Evolutionary conservation across 352 stramenopile species (phyloP).

Genomic region (Globisporangium uncinulatum): DNA sequence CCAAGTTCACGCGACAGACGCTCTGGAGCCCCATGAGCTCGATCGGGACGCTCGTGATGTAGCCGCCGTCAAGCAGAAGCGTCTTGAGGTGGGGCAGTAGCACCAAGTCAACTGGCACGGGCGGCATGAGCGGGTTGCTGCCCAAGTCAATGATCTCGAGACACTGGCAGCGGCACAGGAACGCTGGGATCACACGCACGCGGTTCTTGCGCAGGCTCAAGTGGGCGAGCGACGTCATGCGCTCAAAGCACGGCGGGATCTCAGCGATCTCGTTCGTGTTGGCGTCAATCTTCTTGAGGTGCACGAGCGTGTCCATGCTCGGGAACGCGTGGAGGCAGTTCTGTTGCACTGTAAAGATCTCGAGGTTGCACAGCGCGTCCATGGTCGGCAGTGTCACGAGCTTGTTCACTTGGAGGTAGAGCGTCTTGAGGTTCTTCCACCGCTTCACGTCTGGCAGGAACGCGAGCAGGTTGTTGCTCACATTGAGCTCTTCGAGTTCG

Average conservation of each 20-base stretch:
- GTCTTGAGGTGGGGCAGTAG: slow-evolving; percentile 52
- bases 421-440: slow-evolving; percentile 51
- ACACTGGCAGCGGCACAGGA: slow-evolving; percentile 33
- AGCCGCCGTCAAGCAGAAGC: slow-evolving; percentile 51
- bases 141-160: slow-evolving; percentile 74
- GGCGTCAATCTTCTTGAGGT: slow-evolving; percentile 73
- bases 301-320: slow-evolving; percentile 51
- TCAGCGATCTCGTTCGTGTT: slow-evolving; percentile 59
- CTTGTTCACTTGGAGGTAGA: slow-evolving; percentile 60
- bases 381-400: slow-evolving; percentile 35
- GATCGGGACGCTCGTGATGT: slow-evolving; percentile 48
- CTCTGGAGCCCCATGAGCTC: slow-evolving; percentile 51
- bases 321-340: slow-evolving; percentile 58
- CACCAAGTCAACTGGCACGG: slow-evolving; percentile 36
- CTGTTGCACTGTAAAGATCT: slow-evolving; percentile 54
- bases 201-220: slow-evolving; percentile 64
- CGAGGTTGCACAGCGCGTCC: slow-evolving; percentile 46
- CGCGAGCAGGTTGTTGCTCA: slow-evolving; percentile 54
- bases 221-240: slow-evolving; percentile 55
- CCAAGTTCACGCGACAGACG: slow-evolving; percentile 56
- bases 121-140: slow-evolving; percentile 43
- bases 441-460: slow-evolving; percentile 27
- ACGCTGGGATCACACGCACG: slow-evolving; percentile 36
- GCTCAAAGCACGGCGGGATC: slow-evolving; percentile 40
- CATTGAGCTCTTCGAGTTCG: slow-evolving; percentile 65